phyloP scores from a whole-genome alignment of 257 asterid genomes.

The Haberlea rhodopensis region DNA sequence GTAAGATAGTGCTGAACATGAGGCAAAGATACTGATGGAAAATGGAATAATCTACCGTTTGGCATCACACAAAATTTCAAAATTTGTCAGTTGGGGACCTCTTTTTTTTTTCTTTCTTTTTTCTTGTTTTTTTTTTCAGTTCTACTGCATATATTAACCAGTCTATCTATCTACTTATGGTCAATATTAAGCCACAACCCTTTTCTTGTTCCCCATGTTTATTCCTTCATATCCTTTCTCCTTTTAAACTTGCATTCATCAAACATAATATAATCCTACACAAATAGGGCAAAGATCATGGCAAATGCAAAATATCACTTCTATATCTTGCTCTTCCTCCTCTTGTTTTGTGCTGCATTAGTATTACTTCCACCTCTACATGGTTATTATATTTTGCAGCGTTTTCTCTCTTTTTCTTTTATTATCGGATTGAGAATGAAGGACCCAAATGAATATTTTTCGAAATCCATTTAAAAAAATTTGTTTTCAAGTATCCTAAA shows the following conservation, averaged over 20 bases:
- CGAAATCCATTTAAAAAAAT: too few relatives aligned
- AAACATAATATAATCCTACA: neutral
- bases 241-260: conserved; percentile 11
- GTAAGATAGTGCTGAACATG: neutral
- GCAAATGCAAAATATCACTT: conserved; percentile 25
- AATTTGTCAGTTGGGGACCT: neutral
- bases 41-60: neutral
- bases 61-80: neutral
- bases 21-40: neutral
- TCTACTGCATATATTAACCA: neutral
- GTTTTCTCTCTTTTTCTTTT: neutral
- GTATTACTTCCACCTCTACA: conserved; percentile 22
- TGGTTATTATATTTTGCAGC: conserved; percentile 35
- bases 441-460: too few relatives aligned
- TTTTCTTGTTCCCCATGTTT: too few relatives aligned
- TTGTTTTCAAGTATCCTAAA: neutral
- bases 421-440: too few relatives aligned
- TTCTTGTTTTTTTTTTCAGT: neutral
- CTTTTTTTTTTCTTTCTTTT: neutral
- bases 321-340: conserved; percentile 38
- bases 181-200: neutral
- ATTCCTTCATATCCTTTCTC: conserved; percentile 13
- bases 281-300: conserved; percentile 33
- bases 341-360: conserved; percentile 35
- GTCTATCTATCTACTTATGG: neutral